Evolutionary conservation across 345 rosid genomes (phyloP).

Genomic region (Syzygium jambos): DNA sequence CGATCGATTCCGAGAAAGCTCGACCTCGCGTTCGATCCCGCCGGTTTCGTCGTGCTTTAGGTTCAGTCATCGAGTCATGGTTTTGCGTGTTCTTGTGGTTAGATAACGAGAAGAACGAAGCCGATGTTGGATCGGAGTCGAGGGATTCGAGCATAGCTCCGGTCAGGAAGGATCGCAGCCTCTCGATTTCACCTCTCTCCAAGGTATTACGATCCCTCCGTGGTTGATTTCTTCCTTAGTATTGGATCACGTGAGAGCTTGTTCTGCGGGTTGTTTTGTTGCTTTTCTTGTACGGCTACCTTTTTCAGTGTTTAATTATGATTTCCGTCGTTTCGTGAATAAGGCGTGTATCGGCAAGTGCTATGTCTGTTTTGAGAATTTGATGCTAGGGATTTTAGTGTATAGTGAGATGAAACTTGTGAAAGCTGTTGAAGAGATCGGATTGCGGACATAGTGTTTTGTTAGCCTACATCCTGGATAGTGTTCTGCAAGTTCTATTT

Average conservation of each 20-base stretch:
- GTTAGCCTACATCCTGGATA: not conserved
- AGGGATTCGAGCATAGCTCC: constrained; percentile 53
- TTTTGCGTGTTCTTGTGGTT: not conserved
- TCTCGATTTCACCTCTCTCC: constrained; percentile 29
- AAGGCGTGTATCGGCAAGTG: no score
- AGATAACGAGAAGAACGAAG: constrained; percentile 45
- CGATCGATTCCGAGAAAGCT: not conserved
- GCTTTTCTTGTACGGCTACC: not conserved
- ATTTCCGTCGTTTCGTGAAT: not conserved
- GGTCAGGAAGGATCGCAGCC: constrained; percentile 30
- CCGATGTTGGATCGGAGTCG: constrained; percentile 47
- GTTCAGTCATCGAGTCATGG: not conserved
- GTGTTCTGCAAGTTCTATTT: not conserved
- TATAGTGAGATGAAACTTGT: not conserved
- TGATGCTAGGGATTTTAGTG: not conserved
- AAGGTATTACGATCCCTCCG: constrained; percentile 20
- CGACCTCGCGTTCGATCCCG: not conserved
- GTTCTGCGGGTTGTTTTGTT: not conserved
- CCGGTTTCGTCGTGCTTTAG: not conserved
- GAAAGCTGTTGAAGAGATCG: not conserved
- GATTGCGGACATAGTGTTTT: not conserved
- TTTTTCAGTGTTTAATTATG: not conserved
- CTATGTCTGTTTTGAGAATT: not conserved
- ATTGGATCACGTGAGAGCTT: not conserved
- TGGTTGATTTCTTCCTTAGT: not conserved